Percentiles rank a stretch among this genome's conserved stretches.
phyloP scores from a whole-genome alignment of 768 basidiomycete species.

The Calvatia gigantea region DNA sequence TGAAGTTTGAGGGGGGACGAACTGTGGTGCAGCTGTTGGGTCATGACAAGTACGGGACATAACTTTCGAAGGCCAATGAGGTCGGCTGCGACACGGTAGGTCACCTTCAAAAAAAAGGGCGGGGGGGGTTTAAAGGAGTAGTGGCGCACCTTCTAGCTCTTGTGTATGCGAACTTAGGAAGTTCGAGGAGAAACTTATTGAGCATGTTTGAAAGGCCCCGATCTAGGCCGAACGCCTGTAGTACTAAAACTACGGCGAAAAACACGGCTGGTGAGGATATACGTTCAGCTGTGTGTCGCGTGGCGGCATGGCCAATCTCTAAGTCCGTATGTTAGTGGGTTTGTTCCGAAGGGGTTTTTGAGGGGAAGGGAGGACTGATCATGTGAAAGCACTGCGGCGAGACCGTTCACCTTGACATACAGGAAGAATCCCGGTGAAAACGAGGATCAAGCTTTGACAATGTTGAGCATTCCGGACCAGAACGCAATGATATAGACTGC shows the following conservation, averaged over 20 bases:
- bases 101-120: background rate
- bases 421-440: slow-evolving; percentile 88
- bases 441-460: slow-evolving; percentile 63
- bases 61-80: slow-evolving; percentile 76
- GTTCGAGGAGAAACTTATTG: slow-evolving; percentile 51
- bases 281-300: slow-evolving; percentile 48
- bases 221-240: slow-evolving; percentile 55
- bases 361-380: slow-evolving; percentile 39
- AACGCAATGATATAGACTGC: background rate
- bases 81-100: slow-evolving; percentile 54
- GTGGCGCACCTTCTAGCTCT: slow-evolving; percentile 69
- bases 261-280: slow-evolving; percentile 45
- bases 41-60: slow-evolving; percentile 86
- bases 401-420: slow-evolving; percentile 73
- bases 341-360: background rate
- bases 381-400: slow-evolving; percentile 84
- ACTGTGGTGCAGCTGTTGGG: slow-evolving; percentile 77
- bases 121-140: background rate
- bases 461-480: background rate
- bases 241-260: slow-evolving; percentile 34
- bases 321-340: background rate
- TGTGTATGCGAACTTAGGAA: slow-evolving; percentile 83
- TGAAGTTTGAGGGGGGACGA: slow-evolving; percentile 18
- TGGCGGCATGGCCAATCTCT: slow-evolving; percentile 22
- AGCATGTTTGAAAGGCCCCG: slow-evolving; percentile 45